Evolutionary conservation across 2,329 filamentous ascomycete genomes (phyloP).

Genomic region (Calonectria naviculata): DNA sequence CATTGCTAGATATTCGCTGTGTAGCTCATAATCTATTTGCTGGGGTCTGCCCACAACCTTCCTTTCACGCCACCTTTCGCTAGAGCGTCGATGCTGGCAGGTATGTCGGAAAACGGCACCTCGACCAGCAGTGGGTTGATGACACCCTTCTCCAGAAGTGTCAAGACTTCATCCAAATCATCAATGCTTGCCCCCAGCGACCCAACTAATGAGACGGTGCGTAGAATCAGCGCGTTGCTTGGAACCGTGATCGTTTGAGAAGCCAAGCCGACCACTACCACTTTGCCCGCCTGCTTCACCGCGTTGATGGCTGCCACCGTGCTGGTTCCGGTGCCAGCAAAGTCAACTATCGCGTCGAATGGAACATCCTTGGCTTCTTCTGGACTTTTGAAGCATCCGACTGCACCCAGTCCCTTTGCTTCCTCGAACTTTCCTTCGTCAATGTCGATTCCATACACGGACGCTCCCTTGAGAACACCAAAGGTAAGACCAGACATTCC

Average conservation of each 20-base stretch:
- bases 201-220: background rate
- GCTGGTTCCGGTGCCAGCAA: slow-evolving; percentile 7
- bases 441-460: slow-evolving; percentile 18
- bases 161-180: background rate
- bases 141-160: background rate
- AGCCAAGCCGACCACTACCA: slow-evolving; percentile 15
- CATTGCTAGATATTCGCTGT: too few relatives aligned
- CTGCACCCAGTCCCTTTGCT: background rate
- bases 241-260: background rate
- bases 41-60: background rate
- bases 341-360: slow-evolving; percentile 20
- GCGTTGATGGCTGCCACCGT: background rate
- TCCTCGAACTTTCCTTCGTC: slow-evolving; percentile 6
- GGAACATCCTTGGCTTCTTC: background rate
- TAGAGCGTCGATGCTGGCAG: background rate
- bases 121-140: background rate
- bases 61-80: background rate
- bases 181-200: background rate
- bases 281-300: background rate
- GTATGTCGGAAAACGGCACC: background rate
- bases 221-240: background rate
- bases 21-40: background rate
- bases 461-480: background rate
- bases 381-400: background rate
- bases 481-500: slow-evolving; percentile 6